Conservation (phyloP, 352 stramenopile genomes). For the Globisporangium nagaii region DNA sequence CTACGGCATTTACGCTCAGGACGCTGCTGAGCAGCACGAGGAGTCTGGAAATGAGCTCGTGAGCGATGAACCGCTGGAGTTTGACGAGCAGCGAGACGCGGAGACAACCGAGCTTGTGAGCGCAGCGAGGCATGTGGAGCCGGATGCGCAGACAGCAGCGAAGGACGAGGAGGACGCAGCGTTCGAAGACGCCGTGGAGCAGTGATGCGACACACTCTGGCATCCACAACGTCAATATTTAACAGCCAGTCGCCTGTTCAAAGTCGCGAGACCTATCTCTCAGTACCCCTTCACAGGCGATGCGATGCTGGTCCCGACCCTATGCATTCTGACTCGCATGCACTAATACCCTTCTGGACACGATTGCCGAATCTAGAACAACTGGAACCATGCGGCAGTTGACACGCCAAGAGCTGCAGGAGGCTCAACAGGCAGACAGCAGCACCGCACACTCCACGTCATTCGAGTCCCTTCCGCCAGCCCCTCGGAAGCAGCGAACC, state of each 20-base stretch:
- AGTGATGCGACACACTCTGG: neutral
- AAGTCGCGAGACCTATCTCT: too few relatives aligned
- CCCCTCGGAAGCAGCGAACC: neutral
- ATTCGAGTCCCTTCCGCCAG: neutral
- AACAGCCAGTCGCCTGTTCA: neutral
- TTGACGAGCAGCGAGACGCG: neutral
- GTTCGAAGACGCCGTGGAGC: constrained; percentile 4
- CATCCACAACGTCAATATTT: neutral
- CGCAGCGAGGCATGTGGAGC: too few relatives aligned
- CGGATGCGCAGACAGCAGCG: neutral
- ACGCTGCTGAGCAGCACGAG: neutral
- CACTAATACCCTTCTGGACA: neutral
- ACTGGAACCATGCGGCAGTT: constrained; percentile 6
- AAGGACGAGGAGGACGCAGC: neutral
- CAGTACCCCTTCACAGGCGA: neutral
- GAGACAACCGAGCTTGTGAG: neutral
- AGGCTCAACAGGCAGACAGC: too few relatives aligned
- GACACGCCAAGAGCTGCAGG: neutral
- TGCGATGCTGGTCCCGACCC: too few relatives aligned
- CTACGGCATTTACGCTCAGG: neutral
- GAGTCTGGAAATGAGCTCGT: neutral
- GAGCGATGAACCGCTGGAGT: neutral
- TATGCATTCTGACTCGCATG: too few relatives aligned
- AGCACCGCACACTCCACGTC: neutral
- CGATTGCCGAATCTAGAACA: neutral